Base-by-base conservation (phyloP, 441 rosid genomes). In the Arabidopsis lyrata region DNA sequence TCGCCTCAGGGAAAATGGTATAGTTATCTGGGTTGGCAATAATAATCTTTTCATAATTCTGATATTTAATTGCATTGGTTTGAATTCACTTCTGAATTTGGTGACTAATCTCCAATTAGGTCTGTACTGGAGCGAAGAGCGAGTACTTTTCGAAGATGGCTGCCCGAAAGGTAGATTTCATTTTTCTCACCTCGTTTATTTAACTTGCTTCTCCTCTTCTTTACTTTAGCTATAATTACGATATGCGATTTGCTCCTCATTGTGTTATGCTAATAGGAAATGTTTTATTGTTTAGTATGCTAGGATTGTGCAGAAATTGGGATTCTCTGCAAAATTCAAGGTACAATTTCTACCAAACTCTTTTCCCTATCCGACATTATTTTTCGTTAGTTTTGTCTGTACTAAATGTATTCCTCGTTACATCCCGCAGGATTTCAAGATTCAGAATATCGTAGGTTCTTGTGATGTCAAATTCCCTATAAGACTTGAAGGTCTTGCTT, bases 401-500 rank as follows among this genome's bases (percentile, higher is more conserved):
- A 9, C 44, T 4, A 16, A 36, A 66, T 45, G 48, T 34, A 24
- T 13, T 44, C 27, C 35, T 69, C 22, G 48, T 50, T 42, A 42
- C 63, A 15, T 73, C 29, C 5, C 34, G 22, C 34, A 79, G 82
- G 82, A 79, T 50, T 79, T 79, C 64, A 79, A 79, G 65, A 79
- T 79, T 41, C 79, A 79, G 69, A 79, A 79, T 52, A 79, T 79
- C 0, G 76, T 79, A 16, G 82, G 79, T 35, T 79, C 82, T 31
- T 74, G 79, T 53, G 82, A 79, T 73, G 81, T 78, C 20, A 78
- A 78, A 45, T 78, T 78, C 63, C 81, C 78, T 13, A 78, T 78
- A 11, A 79, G 82, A 70, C 79, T 79, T 58, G 82, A 79, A 53
- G 82, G 82, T 59, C 79, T 79, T 53, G 82, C 82, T 22, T 75